Evolutionary conservation across 352 stramenopile genomes (phyloP), one percentile per base, ranked within the genome.

Genomic region (Pythium rishiriense): DNA sequence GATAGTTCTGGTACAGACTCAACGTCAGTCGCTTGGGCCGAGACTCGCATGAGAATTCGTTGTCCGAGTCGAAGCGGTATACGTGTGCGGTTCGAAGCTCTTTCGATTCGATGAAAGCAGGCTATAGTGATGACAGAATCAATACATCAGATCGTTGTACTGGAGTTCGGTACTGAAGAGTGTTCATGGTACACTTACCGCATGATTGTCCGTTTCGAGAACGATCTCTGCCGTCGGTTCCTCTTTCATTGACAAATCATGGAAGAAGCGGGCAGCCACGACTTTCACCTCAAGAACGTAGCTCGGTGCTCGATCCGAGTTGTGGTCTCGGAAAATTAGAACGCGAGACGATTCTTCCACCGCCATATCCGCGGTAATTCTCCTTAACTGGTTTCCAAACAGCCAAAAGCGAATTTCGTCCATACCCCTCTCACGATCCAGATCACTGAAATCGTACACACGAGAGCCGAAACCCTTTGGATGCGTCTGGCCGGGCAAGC

Each of bases 201-300:
- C 49, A 41, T 89, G 77, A 19, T 87, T 91, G 33, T 94, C 81
- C 1, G 83, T 91, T 55, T 87, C 74, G 9, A 78, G 66, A 25
- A 88, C 52, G 39, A 91, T 73, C 56, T 92, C 81, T 2, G 83
- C 81, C 4, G 72, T 77, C 9, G 79, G 78, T 29, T 88, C 79
- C 19, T 83, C 72, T 43, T 83, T 81, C 37, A 89, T 60, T 4
- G 72, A 80, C 15, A 93, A 74, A 48, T 91, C 81, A 29, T 85
- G 76, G 22, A 75, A 69, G 59, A 93, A 70, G 22, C 86, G 82
- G 10, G 81, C 83, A 6, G 87, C 84, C n/a, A 94, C 77, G 22
- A 96, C 75, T 45, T 94, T 93, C 4, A 96, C 85, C 68, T 96
- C 87, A 12, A 96, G 60, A 14, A 91, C 80, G 58, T 89, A 96